phyloP scores from a whole-genome alignment of 306 rosid genomes.

The Boehmeria nivea region DNA sequence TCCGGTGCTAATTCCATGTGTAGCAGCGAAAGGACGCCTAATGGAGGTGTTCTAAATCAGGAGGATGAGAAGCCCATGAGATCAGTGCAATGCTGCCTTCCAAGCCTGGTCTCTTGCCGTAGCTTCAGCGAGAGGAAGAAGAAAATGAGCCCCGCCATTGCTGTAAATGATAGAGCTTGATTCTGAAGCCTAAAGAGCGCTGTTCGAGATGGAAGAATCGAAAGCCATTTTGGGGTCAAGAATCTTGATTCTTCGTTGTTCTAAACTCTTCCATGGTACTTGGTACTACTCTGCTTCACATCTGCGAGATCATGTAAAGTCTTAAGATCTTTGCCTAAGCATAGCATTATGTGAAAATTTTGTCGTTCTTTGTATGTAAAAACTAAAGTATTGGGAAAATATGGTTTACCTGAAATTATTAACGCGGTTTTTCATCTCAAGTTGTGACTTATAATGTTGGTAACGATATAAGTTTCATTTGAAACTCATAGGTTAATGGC shows the following conservation, averaged over 20 bases:
- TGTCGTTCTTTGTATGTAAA: slow-evolving; percentile 25
- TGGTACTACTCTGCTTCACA: not conserved
- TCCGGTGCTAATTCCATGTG: slow-evolving; percentile 42
- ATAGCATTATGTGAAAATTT: slow-evolving; percentile 19
- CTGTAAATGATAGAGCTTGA: slow-evolving; percentile 45
- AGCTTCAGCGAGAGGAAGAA: slow-evolving; percentile 70
- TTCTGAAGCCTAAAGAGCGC: not conserved
- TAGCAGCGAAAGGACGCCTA: slow-evolving; percentile 55
- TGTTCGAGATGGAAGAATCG: slow-evolving; percentile 15
- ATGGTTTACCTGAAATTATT: slow-evolving; percentile 2
- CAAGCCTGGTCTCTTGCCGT: slow-evolving; percentile 63
- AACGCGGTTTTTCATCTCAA: not conserved
- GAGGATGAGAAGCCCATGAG: slow-evolving; percentile 37
- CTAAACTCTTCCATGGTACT: too few relatives aligned
- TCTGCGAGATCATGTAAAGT: slow-evolving; percentile 30
- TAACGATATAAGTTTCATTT: too few relatives aligned
- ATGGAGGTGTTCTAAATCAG: too few relatives aligned
- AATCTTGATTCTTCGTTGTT: too few relatives aligned
- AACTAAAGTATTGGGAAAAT: slow-evolving; percentile 4
- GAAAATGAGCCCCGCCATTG: slow-evolving; percentile 55
- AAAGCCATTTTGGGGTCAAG: slow-evolving; percentile 9
- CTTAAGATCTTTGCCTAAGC: slow-evolving; percentile 21
- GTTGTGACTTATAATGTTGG: too few relatives aligned
- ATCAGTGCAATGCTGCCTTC: slow-evolving; percentile 63
- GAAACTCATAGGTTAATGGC: not conserved